phyloP scores from a whole-genome alignment of 2,329 filamentous ascomycete genomes.

The Triangularia verruculosa region DNA sequence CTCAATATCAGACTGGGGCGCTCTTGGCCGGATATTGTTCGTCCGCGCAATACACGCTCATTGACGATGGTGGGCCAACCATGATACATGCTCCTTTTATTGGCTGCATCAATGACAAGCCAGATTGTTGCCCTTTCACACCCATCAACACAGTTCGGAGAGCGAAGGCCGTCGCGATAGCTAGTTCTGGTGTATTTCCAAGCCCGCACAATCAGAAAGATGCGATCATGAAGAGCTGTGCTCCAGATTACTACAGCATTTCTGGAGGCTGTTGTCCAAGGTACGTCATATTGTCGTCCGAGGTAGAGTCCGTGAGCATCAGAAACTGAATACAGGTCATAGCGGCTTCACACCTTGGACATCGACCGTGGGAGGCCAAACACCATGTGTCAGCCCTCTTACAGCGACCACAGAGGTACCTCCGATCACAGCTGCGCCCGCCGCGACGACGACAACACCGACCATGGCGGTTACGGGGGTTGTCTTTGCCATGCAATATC shows the following conservation, averaged over 20 bases:
- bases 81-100: slow-evolving; percentile 22
- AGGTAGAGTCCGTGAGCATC: neutral
- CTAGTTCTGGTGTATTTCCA: slow-evolving; percentile 8
- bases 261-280: slow-evolving; percentile 24
- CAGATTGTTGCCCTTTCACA: slow-evolving; percentile 23
- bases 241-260: slow-evolving; percentile 20
- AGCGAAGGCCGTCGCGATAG: neutral
- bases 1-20: slow-evolving; percentile 1
- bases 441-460: slow-evolving; percentile 4
- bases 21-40: slow-evolving; percentile 17
- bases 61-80: slow-evolving; percentile 16
- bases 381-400: slow-evolving; percentile 21
- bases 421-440: neutral
- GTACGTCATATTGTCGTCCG: slow-evolving; percentile 12
- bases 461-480: slow-evolving; percentile 18
- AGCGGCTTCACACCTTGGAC: slow-evolving; percentile 24
- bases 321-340: neutral
- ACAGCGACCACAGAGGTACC: slow-evolving; percentile 4
- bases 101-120: slow-evolving; percentile 20
- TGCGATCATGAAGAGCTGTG: slow-evolving; percentile 16
- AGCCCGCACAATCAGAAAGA: slow-evolving; percentile 10
- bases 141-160: neutral
- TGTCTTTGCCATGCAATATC: slow-evolving; percentile 23
- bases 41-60: slow-evolving; percentile 17
- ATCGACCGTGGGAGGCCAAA: slow-evolving; percentile 17